Evolutionary conservation across 1,139 yeast genomes (phyloP), one percentile per base, ranked within the genome.

Genomic region (Nakaseomyces nivariensis): DNA sequence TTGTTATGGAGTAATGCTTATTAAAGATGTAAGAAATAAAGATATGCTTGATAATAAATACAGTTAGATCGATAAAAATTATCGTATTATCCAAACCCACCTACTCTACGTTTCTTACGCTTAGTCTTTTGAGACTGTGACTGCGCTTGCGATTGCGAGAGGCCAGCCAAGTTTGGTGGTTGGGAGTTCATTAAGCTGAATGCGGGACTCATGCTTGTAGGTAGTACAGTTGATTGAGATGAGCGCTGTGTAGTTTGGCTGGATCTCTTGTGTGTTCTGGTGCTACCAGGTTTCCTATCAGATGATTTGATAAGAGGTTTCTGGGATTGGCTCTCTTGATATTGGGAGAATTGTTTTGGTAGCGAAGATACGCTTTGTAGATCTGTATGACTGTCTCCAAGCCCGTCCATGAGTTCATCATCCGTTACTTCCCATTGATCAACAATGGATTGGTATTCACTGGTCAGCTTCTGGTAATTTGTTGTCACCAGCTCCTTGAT

Each of bases 351-450:
- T 13, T 41, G 44, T 26, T 27, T 29, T 27, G 44, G 44, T 27
- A 27, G n/a, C 7, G 42, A 13, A 7, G 32, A 13, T 27, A 29
- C 5, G 3, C 25, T 27, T 4, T 29, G 25, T 5, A 10, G 11
- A 13, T 27, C 34, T 27, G 22, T 6, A 3, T 11, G 10, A 25
- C n/a, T 29, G 25, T 41, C 44, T 8, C 24, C 43, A 26, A 46
- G 29, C 49, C 43, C 43, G 11, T 24, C 34, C 9, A 17, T 34
- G 10, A 49, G 52, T 17, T 45, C 48, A 10, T 48, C 53, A 24
- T 50, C 48, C 5, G 51, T 51, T 27, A 45, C 13, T 31, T 57
- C 66, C 68, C 68, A 63, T 17, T 45, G 37, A 47, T 58, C 59
- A 4, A 63, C 36, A 3, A 63, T 48, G 6, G 54, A 52, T 41